Percentiles rank a stretch among this genome's conserved stretches.
phyloP scores from a whole-genome alignment of 2,329 filamentous ascomycete genomes.

The Trichoderma atrobrunneum region DNA sequence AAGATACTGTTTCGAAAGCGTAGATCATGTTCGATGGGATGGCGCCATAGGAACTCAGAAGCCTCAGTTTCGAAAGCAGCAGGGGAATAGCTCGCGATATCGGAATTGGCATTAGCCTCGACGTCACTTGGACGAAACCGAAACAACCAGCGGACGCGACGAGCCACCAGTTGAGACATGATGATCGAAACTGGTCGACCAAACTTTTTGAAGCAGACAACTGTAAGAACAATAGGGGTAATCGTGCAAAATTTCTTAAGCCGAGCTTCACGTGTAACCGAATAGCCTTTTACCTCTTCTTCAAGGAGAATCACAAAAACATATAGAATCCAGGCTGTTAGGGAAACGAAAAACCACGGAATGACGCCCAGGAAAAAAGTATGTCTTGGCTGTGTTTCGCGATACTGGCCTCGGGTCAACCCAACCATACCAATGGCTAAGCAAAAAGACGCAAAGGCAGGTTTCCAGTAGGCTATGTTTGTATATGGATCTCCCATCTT shows the following conservation, averaged over 20 bases:
- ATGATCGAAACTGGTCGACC: not conserved
- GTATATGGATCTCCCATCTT: rapidly evolving
- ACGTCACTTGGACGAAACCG: not conserved
- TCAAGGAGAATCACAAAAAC: not conserved
- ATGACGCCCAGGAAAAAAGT: not conserved
- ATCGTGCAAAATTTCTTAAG: not conserved
- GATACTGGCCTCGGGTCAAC: not conserved
- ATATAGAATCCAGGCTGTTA: not conserved
- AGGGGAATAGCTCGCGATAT: not conserved
- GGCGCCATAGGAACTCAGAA: not conserved
- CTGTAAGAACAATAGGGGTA: not conserved
- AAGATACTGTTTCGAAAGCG: not conserved
- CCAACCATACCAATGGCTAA: not conserved
- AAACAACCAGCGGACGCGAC: not conserved
- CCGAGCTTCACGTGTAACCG: not conserved
- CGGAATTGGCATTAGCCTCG: not conserved
- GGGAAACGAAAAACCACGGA: not conserved
- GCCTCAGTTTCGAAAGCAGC: not conserved
- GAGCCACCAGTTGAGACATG: not conserved
- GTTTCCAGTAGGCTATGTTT: not conserved
- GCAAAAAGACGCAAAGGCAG: too few relatives aligned
- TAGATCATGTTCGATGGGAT: not conserved
- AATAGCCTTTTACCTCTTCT: not conserved
- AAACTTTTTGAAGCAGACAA: not conserved
- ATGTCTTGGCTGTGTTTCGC: not conserved